Percentiles rank a stretch among this genome's conserved stretches.
These are phyloP conservation scores for Cordia subcordata DNA, from an alignment of 257 asterid species.

Conservation along the genomic window DNA sequence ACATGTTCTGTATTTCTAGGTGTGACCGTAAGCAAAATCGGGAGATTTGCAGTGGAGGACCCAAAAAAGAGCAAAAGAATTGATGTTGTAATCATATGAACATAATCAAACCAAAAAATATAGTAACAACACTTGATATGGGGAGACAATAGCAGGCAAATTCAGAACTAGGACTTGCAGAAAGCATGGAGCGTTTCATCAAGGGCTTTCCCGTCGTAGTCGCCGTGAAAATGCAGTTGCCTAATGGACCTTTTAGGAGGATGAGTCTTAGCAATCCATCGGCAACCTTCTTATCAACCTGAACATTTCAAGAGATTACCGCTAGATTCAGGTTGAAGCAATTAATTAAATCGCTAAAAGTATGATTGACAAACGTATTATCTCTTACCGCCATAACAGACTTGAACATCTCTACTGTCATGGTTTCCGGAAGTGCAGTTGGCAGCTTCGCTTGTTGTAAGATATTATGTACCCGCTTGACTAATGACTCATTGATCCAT, in stretches of 20 bases:
- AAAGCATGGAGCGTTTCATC: constrained; percentile 71
- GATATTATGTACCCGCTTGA: constrained; percentile 61
- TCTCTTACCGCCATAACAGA: constrained; percentile 94
- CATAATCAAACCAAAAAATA: too few relatives aligned
- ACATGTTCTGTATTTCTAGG: too few relatives aligned
- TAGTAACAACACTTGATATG: too few relatives aligned
- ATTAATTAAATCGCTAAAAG: not conserved
- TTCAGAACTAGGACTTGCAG: constrained; percentile 41
- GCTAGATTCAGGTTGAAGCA: not conserved
- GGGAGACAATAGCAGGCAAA: too few relatives aligned
- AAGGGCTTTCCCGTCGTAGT: constrained; percentile 68
- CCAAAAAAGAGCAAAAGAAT: too few relatives aligned
- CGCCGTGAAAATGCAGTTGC: constrained; percentile 92
- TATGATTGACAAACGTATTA: not conserved
- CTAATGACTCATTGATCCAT: constrained; percentile 86
- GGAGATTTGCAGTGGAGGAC: too few relatives aligned
- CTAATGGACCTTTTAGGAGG: constrained; percentile 89
- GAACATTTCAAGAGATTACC: constrained; percentile 16
- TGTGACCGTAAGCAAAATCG: too few relatives aligned
- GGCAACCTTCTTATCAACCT: constrained; percentile 98
- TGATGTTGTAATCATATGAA: too few relatives aligned
- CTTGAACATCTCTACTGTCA: constrained; percentile 86
- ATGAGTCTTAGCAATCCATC: constrained; percentile 86
- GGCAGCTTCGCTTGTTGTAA: constrained; percentile 74
- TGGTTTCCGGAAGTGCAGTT: constrained; percentile 66